Conservation (phyloP, 441 rosid species). For the Gossypium schwendimanii region DNA sequence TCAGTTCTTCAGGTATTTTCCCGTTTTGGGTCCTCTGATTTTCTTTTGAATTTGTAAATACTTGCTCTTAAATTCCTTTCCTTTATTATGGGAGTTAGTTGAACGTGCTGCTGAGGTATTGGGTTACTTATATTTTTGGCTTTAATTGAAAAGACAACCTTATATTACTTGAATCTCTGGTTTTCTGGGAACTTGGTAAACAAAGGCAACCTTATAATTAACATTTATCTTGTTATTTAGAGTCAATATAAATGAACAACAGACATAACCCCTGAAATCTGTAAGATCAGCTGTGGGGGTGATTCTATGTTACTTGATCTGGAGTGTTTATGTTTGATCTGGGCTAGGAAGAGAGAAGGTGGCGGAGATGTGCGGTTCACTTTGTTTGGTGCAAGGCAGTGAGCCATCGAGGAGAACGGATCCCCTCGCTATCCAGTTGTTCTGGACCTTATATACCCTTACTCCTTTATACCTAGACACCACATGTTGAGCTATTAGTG, state of each 20-base stretch:
- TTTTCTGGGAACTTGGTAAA: neutral
- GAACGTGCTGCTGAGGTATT: neutral
- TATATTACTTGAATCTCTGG: neutral
- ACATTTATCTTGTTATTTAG: neutral
- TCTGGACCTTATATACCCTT: too few relatives aligned
- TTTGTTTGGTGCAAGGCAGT: too few relatives aligned
- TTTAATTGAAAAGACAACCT: neutral
- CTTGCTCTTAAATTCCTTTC: neutral
- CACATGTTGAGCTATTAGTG: too few relatives aligned
- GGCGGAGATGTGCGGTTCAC: neutral
- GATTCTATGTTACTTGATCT: neutral
- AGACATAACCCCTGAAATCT: neutral
- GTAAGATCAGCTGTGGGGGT: neutral
- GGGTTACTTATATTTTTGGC: neutral
- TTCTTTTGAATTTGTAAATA: neutral
- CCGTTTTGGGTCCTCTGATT: neutral
- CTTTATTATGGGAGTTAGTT: neutral
- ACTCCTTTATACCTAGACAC: too few relatives aligned
- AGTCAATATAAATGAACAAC: neutral
- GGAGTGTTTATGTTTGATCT: neutral
- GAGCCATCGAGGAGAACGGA: too few relatives aligned
- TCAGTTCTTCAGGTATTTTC: conserved; percentile 43
- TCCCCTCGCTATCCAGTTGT: too few relatives aligned
- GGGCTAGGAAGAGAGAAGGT: neutral
- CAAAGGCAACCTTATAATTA: neutral